A percentile compares a stretch with the other conserved stretches of the same genome.
Conservation (phyloP, 495 filamentous ascomycete genomes). For the Tuber magnatum region DNA sequence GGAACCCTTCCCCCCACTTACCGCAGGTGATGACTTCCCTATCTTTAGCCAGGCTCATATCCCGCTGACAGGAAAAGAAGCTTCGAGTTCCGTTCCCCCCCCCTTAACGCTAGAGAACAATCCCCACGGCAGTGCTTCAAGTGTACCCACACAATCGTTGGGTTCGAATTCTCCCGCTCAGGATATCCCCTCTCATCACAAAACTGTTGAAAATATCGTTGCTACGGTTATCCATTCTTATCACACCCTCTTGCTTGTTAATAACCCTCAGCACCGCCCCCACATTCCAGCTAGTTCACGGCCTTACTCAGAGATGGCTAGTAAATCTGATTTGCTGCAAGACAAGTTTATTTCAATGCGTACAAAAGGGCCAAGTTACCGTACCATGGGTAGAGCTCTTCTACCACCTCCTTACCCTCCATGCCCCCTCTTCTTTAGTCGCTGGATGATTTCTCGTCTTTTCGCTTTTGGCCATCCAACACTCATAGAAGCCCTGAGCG, state of each 20-base stretch:
- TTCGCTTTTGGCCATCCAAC: slow-evolving; percentile 25
- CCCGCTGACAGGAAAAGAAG: background rate
- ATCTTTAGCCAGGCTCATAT: background rate
- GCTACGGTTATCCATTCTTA: slow-evolving; percentile 18
- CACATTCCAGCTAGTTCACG: slow-evolving; percentile 9
- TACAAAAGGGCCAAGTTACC: slow-evolving; percentile 23
- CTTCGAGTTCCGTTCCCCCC: background rate
- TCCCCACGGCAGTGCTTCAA: background rate
- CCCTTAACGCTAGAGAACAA: background rate
- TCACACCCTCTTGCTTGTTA: slow-evolving; percentile 10
- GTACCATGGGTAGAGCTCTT: slow-evolving; percentile 15
- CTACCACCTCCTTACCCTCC: background rate
- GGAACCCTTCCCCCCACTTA: background rate
- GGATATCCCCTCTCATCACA: background rate
- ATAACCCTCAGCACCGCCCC: background rate
- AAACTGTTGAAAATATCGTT: slow-evolving; percentile 15
- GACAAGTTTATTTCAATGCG: slow-evolving; percentile 20
- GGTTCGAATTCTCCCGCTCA: background rate
- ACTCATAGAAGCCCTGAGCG: slow-evolving; percentile 12
- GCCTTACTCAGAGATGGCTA: slow-evolving; percentile 18
- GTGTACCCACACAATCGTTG: background rate
- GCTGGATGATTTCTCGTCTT: slow-evolving; percentile 29
- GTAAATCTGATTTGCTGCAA: slow-evolving; percentile 14
- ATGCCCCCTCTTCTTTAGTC: slow-evolving; percentile 14
- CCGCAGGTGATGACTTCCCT: background rate